phyloP scores from a whole-genome alignment of 768 basidiomycete species.

The Coprinellus micaceus region DNA sequence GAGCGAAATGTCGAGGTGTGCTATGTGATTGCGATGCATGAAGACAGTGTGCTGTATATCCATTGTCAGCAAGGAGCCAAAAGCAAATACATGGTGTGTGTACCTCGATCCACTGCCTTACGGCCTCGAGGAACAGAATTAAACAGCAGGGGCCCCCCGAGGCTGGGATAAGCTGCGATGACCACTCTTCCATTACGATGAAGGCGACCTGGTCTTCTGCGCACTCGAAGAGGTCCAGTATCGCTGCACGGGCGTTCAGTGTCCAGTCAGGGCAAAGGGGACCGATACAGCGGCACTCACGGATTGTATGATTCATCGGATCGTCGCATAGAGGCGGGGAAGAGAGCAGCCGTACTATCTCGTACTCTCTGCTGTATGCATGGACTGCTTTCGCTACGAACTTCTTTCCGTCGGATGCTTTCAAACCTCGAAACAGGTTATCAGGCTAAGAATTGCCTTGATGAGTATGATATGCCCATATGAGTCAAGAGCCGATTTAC shows the following conservation, averaged over 20 bases:
- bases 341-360: constrained; percentile 54
- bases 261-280: neutral
- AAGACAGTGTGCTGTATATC: constrained; percentile 56
- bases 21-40: constrained; percentile 63
- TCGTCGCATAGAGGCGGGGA: constrained; percentile 48
- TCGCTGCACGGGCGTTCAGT: constrained; percentile 38
- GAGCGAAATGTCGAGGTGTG: constrained; percentile 70
- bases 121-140: constrained; percentile 47
- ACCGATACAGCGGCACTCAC: constrained; percentile 38
- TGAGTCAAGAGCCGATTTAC: constrained; percentile 36
- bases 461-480: constrained; percentile 4
- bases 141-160: constrained; percentile 46
- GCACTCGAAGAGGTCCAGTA: constrained; percentile 60
- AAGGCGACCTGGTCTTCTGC: constrained; percentile 52
- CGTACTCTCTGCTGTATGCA: constrained; percentile 57
- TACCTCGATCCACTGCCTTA: constrained; percentile 72
- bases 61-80: neutral
- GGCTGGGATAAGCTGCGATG: constrained; percentile 52
- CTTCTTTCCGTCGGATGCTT: constrained; percentile 45
- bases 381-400: constrained; percentile 71
- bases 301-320: constrained; percentile 74
- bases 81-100: neutral
- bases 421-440: constrained; percentile 66
- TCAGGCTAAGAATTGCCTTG: constrained; percentile 48
- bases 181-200: constrained; percentile 83